These are phyloP conservation scores for Phytophthora nicotianae DNA, from an alignment of 352 stramenopile species.

Conservation along the genomic window DNA sequence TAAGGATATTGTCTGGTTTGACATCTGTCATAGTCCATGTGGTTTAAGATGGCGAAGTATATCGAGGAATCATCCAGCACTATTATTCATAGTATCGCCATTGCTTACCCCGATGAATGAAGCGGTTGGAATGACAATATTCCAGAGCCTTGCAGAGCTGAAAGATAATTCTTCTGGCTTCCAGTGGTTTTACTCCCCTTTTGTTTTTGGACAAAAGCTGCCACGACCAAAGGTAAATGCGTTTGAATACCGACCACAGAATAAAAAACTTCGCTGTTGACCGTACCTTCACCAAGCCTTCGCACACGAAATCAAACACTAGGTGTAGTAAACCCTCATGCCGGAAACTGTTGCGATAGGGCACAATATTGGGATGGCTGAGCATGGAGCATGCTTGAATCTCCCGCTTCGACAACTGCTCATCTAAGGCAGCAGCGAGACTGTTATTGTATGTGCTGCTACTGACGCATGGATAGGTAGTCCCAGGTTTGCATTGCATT, in stretches of 20 bases:
- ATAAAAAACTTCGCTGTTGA: neutral
- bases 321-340: conserved; percentile 78
- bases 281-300: conserved; percentile 72
- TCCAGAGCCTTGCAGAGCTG: conserved; percentile 80
- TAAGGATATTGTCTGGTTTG: conserved; percentile 84
- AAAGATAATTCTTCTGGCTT: conserved; percentile 58
- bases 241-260: neutral
- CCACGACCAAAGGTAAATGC: neutral
- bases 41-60: neutral
- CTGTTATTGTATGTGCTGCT: conserved; percentile 1
- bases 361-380: conserved; percentile 81
- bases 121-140: conserved; percentile 77
- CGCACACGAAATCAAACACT: conserved; percentile 79
- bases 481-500: conserved; percentile 1
- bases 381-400: conserved; percentile 87
- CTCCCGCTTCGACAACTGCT: conserved; percentile 79
- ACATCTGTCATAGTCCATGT: conserved; percentile 51
- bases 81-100: neutral
- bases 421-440: conserved; percentile 40
- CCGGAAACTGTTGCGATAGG: conserved; percentile 81
- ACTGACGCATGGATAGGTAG: neutral
- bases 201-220: conserved; percentile 66
- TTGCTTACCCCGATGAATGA: conserved; percentile 79
- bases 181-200: conserved; percentile 57
- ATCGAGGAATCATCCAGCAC: neutral